Evolutionary conservation across 345 rosid genomes (phyloP).

Genomic region (Cardamine occulta): DNA sequence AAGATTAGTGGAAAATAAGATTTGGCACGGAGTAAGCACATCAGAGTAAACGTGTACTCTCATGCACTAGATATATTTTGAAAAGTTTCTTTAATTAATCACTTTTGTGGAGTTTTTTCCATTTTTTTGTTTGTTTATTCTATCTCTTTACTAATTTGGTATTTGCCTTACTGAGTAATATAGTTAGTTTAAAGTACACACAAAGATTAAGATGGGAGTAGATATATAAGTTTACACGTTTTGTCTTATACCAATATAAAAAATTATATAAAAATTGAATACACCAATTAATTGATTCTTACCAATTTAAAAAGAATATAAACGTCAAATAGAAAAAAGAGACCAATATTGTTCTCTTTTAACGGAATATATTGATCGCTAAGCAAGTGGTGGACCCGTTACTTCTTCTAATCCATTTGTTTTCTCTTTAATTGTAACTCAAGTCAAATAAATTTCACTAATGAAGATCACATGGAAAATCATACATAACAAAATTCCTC

Average conservation of each 20-base stretch:
- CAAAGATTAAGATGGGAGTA: slow-evolving; percentile 8
- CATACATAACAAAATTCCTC: neutral
- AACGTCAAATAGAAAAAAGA: slow-evolving; percentile 7
- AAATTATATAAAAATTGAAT: neutral
- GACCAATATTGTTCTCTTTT: neutral
- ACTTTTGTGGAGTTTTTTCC: neutral
- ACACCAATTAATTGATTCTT: neutral
- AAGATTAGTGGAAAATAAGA: neutral
- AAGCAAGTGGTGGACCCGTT: slow-evolving; percentile 30
- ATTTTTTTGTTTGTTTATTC: too few relatives aligned
- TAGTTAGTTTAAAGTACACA: neutral
- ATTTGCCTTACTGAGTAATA: neutral
- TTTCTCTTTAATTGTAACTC: slow-evolving; percentile 15
- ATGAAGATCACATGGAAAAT: neutral
- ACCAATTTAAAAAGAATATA: neutral
- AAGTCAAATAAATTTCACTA: neutral
- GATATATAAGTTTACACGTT: neutral
- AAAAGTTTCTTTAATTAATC: neutral
- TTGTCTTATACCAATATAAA: neutral
- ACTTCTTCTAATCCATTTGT: neutral
- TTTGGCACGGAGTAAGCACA: neutral
- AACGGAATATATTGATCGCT: slow-evolving; percentile 23
- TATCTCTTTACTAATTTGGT: too few relatives aligned
- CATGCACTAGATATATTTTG: neutral
- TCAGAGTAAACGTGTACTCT: neutral